Evolutionary conservation across 805 yeast genomes (phyloP), one percentile per base, ranked within the genome.

Genomic region (Barnettozyma botsteinii): DNA sequence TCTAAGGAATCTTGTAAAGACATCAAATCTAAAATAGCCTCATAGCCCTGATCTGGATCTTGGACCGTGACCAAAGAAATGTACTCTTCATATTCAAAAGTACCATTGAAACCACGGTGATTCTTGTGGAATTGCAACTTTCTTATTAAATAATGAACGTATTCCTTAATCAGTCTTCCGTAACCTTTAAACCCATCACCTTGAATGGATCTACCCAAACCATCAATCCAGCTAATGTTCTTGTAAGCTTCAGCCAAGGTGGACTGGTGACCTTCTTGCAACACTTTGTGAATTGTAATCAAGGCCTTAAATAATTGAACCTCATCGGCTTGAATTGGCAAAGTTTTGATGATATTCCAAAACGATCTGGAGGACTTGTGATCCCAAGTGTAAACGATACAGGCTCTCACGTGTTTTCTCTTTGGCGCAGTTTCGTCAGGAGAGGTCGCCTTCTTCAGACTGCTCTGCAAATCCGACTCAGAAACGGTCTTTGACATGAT

Each of bases 241-340:
- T 77, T 70, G 53, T 78, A 83, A 2, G 87, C 97, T 53, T 87
- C 96, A 37, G 75, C 70, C 52, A 91, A 65, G 6, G 86, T 79
- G 21, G 85, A 73, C 12, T 87, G 87, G 59, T 91, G 98, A n/a
- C 98, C 98, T 62, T 91, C 98, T 60, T 93, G 98, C n/a, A 91
- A 65, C 6, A 93, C 91, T 55, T 91, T 89, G 55, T 91, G 98
- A 35, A 88, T 72, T 48, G 85, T 73, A 39, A 89, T 84, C 56
- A 93, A 67, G 13, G 94, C 81, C 59, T 91, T 91, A 67, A 88
- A 89, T 46, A 85, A 62, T 61, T 85, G 95, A 14, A 89, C 73
- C 49, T 87, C 95, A 53, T 85, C 91, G 41, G 75, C 72, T 47
- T 81, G 88, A 42, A 89, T 66, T 1, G 97, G 95, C 46, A 80